Conservation (phyloP, 768 basidiomycete genomes). For the Strobilomyces dryophilus region DNA sequence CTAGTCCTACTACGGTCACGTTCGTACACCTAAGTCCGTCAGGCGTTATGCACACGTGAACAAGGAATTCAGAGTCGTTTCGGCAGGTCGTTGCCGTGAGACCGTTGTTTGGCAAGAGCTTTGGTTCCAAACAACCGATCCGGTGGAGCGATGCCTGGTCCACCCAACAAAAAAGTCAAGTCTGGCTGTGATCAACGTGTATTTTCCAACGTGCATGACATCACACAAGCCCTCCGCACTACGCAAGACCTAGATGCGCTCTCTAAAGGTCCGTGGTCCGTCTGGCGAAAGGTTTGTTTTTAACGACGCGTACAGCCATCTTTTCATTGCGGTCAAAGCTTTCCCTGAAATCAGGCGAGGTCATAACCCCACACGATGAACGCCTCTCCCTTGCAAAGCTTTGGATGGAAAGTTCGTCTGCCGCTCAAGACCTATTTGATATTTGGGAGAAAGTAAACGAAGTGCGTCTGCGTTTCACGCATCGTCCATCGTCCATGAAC, state of each 20-base stretch:
- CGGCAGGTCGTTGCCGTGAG: too few species aligned
- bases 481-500: neutral
- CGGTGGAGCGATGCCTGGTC: constrained; percentile 23
- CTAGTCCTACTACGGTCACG: too few species aligned
- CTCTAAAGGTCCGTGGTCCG: constrained; percentile 20
- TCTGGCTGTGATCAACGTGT: constrained; percentile 8
- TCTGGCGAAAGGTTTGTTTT: neutral
- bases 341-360: constrained; percentile 47
- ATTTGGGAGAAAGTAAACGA: constrained; percentile 54
- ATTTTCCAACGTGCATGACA: constrained; percentile 22
- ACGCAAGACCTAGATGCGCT: constrained; percentile 12
- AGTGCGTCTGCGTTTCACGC: constrained; percentile 33
- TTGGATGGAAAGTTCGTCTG: constrained; percentile 59
- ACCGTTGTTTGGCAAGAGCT: constrained; percentile 25
- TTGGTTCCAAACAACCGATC: constrained; percentile 29
- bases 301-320: constrained; percentile 32
- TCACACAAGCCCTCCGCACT: constrained; percentile 15
- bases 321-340: constrained; percentile 54
- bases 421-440: constrained; percentile 56
- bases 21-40: too few species aligned
- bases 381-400: constrained; percentile 54
- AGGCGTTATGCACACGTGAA: too few species aligned
- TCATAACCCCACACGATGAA: constrained; percentile 51
- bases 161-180: constrained; percentile 24
- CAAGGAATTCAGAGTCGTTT: too few species aligned